Conservation (phyloP, 345 rosid species). For the Arabis hirsuta region DNA sequence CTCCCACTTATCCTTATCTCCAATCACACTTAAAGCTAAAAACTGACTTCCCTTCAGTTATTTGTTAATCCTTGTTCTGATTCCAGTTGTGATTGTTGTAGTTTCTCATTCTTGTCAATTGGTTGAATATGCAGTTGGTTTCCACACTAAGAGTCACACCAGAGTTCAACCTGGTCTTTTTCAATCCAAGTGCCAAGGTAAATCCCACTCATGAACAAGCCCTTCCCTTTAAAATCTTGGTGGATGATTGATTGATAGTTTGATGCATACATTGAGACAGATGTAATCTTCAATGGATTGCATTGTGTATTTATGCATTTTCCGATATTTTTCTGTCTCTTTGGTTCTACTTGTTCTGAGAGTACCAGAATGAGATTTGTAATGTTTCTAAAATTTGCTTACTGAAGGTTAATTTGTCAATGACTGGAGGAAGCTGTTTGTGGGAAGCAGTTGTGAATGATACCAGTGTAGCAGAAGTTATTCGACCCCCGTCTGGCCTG, state of each 20-base stretch:
- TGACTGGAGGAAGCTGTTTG: slow-evolving; percentile 91
- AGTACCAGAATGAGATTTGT: slow-evolving; percentile 16
- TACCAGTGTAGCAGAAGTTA: slow-evolving; percentile 78
- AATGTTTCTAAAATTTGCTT: slow-evolving; percentile 30
- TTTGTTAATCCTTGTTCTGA: slow-evolving; percentile 13
- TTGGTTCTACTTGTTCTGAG: slow-evolving; percentile 10
- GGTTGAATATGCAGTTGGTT: slow-evolving; percentile 75
- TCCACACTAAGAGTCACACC: slow-evolving; percentile 78
- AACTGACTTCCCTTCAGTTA: not conserved
- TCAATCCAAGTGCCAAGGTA: slow-evolving; percentile 88
- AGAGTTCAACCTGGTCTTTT: slow-evolving; percentile 73
- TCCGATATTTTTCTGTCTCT: slow-evolving; percentile 13
- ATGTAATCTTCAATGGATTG: slow-evolving; percentile 10
- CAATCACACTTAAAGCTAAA: not conserved
- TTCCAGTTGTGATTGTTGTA: slow-evolving; percentile 11
- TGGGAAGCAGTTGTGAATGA: slow-evolving; percentile 80
- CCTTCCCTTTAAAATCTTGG: slow-evolving; percentile 7
- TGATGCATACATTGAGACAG: slow-evolving; percentile 12
- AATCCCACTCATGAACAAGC: slow-evolving; percentile 19
- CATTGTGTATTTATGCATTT: slow-evolving; percentile 23
- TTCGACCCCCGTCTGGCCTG: slow-evolving; percentile 67
- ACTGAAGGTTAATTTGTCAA: slow-evolving; percentile 77
- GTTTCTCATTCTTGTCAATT: slow-evolving; percentile 37
- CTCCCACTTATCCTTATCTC: slow-evolving; percentile 18
- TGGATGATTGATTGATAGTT: slow-evolving; percentile 14